These are phyloP conservation scores for Scutellaria galericulata DNA, from an alignment of 257 asterid species.

Conservation along the genomic window DNA sequence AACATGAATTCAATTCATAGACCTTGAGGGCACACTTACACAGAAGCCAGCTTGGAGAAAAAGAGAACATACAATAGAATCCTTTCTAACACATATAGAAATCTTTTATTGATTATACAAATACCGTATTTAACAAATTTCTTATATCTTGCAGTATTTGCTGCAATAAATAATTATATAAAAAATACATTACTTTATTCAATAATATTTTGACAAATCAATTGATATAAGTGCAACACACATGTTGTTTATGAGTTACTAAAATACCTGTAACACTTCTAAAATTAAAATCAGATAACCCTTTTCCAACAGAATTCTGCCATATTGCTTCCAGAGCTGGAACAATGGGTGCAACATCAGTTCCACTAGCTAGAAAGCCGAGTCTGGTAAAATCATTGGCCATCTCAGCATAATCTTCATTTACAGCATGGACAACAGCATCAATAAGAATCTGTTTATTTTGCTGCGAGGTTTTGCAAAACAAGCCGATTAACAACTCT, in stretches of 20 bases:
- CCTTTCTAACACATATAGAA: conserved; percentile 31
- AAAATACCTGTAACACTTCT: conserved; percentile 91
- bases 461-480: conserved; percentile 62
- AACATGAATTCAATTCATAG: conserved; percentile 21
- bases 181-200: no score
- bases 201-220: no score
- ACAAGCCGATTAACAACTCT: conserved; percentile 27
- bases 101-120: not conserved
- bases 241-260: not conserved
- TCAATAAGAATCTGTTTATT: conserved; percentile 95
- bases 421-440: conserved; percentile 99
- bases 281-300: conserved; percentile 93
- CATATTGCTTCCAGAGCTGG: conserved; percentile 98
- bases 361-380: conserved; percentile 95
- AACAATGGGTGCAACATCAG: conserved; percentile 93
- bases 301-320: conserved; percentile 97
- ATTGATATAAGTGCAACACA: no score
- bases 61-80: conserved; percentile 1
- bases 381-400: conserved; percentile 99
- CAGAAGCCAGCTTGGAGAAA: conserved; percentile 14
- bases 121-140: no score
- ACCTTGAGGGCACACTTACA: not conserved
- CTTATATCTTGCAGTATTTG: no score
- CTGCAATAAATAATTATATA: no score
- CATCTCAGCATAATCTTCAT: conserved; percentile 99